Conservation (phyloP, 139 green algal species). For the Chlamydomonas incerta region DNA sequence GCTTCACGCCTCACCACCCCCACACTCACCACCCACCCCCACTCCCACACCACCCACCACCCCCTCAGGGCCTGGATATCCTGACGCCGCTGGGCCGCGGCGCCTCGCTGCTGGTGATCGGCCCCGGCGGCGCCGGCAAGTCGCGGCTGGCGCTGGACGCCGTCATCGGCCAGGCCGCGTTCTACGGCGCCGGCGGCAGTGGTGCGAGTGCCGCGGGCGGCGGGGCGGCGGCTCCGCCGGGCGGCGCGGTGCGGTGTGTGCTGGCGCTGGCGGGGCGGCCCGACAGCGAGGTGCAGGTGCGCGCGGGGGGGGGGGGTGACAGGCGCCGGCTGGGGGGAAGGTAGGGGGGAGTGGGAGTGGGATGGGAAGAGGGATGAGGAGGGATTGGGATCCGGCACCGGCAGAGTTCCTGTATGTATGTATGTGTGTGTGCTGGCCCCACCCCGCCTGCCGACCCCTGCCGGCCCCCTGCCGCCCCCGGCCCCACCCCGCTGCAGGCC, state of each 20-base stretch:
- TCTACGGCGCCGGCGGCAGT: neutral
- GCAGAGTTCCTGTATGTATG: neutral
- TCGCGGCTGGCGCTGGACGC: slow-evolving; percentile 75
- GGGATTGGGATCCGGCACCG: neutral
- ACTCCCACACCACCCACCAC: neutral
- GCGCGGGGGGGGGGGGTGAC: neutral
- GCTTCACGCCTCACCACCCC: no score
- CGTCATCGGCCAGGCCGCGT: neutral
- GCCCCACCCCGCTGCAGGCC: no score
- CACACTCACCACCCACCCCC: neutral
- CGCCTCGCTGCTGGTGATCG: slow-evolving; percentile 79
- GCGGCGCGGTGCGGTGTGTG: slow-evolving; percentile 31
- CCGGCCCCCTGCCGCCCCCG: no score
- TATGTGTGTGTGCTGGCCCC: no score
- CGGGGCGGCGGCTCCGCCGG: neutral
- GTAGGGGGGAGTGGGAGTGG: neutral
- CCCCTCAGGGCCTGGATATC: slow-evolving; percentile 79
- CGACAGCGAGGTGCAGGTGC: slow-evolving; percentile 51
- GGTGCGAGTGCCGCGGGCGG: neutral
- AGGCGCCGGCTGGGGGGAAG: neutral
- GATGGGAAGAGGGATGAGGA: neutral
- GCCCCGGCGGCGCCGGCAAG: slow-evolving; percentile 70
- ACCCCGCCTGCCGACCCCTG: no score
- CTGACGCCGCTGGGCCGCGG: slow-evolving; percentile 89
- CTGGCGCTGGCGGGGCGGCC: slow-evolving; percentile 41